Evolutionary conservation across 2,329 filamentous ascomycete genomes (phyloP), one percentile per base, ranked within the genome.

Genomic region (Sporothrix humicola): DNA sequence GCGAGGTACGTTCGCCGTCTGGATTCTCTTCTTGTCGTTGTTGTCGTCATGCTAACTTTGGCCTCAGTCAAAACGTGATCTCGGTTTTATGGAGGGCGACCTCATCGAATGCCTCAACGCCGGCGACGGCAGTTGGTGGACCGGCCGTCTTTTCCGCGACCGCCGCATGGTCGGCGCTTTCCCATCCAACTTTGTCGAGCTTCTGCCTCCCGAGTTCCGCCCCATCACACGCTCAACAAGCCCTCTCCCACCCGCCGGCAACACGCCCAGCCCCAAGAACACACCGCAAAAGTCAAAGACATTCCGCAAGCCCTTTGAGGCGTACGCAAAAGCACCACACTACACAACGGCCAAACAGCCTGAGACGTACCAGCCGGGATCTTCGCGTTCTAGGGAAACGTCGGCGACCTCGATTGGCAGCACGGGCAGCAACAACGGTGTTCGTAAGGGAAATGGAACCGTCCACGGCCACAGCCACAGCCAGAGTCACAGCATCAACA

Each of bases 121-220:
- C 23, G 96, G 96, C 76, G 96, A 99, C 83, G 96, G 96, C 71
- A 95, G 93, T 65, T 99, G 96, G 96, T 99, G 96, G 96, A 97
- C 95, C 83, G 96, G 96, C 66, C 90, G 95, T 76, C 84, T 99
- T 80, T 93, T 91, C 80, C 90, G 96, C 78, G 96, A 99, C 83
- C 92, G 93, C 81, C 90, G 95, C 79, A 94, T 95, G 79, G 91
- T 98, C 79, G 96, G 96, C 72, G 86, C 96, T 23, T 99, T 99
- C 79, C 96, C 96, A 0, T 98, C 95, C 79, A 99, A 99, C 83
- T 99, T 99, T 80, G 96, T 99, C 80, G 90, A 97, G 81, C 88
- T 99, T 6, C 87, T 99, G 46, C 92, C 93, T 72, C 90, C 96
- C 74, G 89, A 90, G 81, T 98, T 97, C 81, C 91, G 93, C 73